A percentile compares a stretch with the other conserved stretches of the same genome.
Conservation (phyloP, 768 basidiomycete genomes). For the Hygrocybe coccinea region DNA sequence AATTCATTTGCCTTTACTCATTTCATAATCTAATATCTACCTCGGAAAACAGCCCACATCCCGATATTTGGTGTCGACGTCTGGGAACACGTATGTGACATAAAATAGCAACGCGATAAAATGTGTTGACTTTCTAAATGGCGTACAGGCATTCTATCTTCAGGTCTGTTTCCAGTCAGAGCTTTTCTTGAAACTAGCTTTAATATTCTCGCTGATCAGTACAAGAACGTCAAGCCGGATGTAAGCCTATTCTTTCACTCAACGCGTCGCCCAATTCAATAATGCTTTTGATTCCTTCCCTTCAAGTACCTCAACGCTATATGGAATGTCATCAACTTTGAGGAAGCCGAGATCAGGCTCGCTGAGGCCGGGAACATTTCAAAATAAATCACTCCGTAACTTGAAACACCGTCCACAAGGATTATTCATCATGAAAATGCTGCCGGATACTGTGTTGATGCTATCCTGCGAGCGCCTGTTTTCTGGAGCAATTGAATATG, state of each 20-base stretch:
- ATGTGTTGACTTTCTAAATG: background rate
- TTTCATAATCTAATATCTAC: slow-evolving; percentile 1
- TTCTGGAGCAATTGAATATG: too few relatives aligned
- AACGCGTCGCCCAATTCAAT: background rate
- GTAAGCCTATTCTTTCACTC: slow-evolving; percentile 44
- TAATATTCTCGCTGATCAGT: slow-evolving; percentile 40
- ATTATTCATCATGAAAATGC: background rate
- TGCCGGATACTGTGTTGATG: too few relatives aligned
- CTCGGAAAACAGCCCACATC: slow-evolving; percentile 53
- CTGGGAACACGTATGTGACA: slow-evolving; percentile 80
- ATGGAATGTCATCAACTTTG: slow-evolving; percentile 95
- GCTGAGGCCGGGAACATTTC: slow-evolving; percentile 22
- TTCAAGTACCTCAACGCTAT: slow-evolving; percentile 86
- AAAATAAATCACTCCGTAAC: background rate
- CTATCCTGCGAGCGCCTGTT: too few relatives aligned
- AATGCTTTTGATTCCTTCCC: background rate
- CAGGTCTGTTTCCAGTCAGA: slow-evolving; percentile 35
- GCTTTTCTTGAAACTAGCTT: slow-evolving; percentile 1
- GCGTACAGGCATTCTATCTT: slow-evolving; percentile 67
- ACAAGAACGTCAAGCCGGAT: slow-evolving; percentile 90
- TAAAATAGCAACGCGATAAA: background rate
- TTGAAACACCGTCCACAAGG: background rate
- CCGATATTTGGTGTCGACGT: slow-evolving; percentile 96
- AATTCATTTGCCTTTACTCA: slow-evolving; percentile 8
- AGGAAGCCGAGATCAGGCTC: slow-evolving; percentile 73